Evolutionary conservation across 1,284 basidiomycete genomes (phyloP).

Genomic region (Mycena sp.): DNA sequence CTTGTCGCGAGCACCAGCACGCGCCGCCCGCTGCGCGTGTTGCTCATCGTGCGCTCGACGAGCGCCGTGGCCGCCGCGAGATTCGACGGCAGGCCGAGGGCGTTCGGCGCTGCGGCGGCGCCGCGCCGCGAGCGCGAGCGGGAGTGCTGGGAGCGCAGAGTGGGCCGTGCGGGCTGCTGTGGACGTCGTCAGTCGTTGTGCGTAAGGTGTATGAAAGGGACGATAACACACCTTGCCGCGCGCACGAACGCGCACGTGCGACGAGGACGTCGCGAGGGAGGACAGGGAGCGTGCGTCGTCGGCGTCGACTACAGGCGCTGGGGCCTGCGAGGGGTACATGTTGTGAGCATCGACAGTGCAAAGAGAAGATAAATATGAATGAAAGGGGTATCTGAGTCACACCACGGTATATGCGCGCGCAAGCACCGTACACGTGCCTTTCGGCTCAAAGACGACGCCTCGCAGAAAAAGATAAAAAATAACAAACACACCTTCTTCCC

Average conservation of each 20-base stretch:
- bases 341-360: no score
- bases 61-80: conserved; percentile 20
- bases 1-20: conserved; percentile 25
- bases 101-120: conserved; percentile 8
- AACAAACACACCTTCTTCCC: conserved; percentile 2
- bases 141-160: conserved; percentile 12
- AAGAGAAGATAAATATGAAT: no score
- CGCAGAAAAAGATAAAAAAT: neutral
- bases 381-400: no score
- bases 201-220: neutral
- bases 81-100: conserved; percentile 20
- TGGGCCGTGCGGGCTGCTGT: conserved; percentile 2
- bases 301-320: no score
- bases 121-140: conserved; percentile 17
- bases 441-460: no score
- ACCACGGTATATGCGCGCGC: no score
- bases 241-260: conserved; percentile 6
- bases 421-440: no score
- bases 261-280: conserved; percentile 24
- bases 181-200: neutral
- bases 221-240: neutral
- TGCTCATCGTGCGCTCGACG: conserved; percentile 26
- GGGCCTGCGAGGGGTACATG: no score
- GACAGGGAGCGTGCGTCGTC: conserved; percentile 26
- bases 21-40: conserved; percentile 32